Conservation (phyloP, 2,329 filamentous ascomycete species). For the Xylariaceae sp. region DNA sequence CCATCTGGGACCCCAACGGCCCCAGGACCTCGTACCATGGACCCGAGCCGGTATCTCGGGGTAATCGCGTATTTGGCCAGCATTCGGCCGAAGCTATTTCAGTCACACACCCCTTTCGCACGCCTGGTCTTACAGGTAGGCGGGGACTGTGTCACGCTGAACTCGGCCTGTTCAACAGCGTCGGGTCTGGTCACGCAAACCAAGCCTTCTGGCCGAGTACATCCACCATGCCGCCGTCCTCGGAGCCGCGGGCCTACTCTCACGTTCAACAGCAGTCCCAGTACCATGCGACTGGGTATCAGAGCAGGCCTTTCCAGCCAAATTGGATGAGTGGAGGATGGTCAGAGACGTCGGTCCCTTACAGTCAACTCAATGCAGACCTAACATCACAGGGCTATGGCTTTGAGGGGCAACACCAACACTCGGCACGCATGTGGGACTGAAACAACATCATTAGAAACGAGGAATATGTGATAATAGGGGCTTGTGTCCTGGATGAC, state of each 20-base stretch:
- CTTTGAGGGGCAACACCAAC: constrained; percentile 7
- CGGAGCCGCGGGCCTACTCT: constrained; percentile 17
- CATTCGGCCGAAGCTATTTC: constrained; percentile 10
- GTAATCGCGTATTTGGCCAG: constrained; percentile 6
- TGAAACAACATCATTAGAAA: constrained; percentile 1
- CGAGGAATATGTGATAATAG: not conserved
- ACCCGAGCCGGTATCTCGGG: constrained; percentile 31
- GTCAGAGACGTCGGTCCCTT: constrained; percentile 19
- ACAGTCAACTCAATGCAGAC: constrained; percentile 13
- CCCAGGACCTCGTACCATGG: constrained; percentile 31
- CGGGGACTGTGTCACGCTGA: constrained; percentile 17
- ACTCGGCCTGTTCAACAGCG: constrained; percentile 14
- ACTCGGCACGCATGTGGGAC: constrained; percentile 18
- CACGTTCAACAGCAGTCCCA: constrained; percentile 17
- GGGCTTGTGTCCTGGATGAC: not conserved
- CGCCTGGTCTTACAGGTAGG: constrained; percentile 14
- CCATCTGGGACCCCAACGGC: constrained; percentile 51
- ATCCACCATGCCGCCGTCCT: constrained; percentile 2
- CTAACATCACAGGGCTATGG: constrained; percentile 16
- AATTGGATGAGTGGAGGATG: constrained; percentile 14
- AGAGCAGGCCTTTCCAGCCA: constrained; percentile 7
- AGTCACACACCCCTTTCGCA: constrained; percentile 10
- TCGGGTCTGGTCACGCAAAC: constrained; percentile 12
- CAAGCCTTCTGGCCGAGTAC: constrained; percentile 17
- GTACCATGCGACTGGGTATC: not conserved